Conservation (phyloP, 371 early-diverging fungal species). For the Actinomucor elegans region DNA sequence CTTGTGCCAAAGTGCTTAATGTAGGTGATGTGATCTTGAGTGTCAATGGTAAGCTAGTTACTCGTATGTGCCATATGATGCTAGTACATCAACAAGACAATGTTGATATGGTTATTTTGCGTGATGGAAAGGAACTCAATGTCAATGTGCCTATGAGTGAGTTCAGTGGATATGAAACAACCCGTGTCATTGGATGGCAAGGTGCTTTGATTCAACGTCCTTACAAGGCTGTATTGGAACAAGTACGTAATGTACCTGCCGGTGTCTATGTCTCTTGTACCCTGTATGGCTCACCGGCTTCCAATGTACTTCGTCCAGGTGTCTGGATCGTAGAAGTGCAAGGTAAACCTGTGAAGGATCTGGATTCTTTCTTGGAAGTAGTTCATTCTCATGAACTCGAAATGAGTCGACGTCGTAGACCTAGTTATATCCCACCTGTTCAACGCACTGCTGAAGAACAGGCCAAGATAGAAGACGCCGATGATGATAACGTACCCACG, state of each 20-base stretch:
- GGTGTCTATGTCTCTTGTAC: constrained; percentile 77
- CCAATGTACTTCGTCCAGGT: constrained; percentile 61
- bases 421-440: constrained; percentile 39
- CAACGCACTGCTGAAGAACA: constrained; percentile 14
- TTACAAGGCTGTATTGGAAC: constrained; percentile 83
- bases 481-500: constrained; percentile 24
- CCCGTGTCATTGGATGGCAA: constrained; percentile 80
- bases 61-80: constrained; percentile 61
- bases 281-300: constrained; percentile 73
- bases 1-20: constrained; percentile 63
- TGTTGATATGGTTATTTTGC: constrained; percentile 60
- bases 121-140: constrained; percentile 54
- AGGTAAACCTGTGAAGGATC: constrained; percentile 36
- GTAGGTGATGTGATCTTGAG: constrained; percentile 90
- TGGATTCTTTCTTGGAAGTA: constrained; percentile 53
- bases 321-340: constrained; percentile 76
- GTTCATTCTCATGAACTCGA: constrained; percentile 36
- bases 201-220: constrained; percentile 84
- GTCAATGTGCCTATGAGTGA: constrained; percentile 59
- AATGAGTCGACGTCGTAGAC: constrained; percentile 25
- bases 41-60: constrained; percentile 67
- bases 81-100: constrained; percentile 26
- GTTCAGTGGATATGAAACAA: constrained; percentile 58
- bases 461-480: constrained; percentile 27
- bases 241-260: constrained; percentile 68